Evolutionary conservation across 345 rosid genomes (phyloP).

Genomic region (Lepidium aucheri): DNA sequence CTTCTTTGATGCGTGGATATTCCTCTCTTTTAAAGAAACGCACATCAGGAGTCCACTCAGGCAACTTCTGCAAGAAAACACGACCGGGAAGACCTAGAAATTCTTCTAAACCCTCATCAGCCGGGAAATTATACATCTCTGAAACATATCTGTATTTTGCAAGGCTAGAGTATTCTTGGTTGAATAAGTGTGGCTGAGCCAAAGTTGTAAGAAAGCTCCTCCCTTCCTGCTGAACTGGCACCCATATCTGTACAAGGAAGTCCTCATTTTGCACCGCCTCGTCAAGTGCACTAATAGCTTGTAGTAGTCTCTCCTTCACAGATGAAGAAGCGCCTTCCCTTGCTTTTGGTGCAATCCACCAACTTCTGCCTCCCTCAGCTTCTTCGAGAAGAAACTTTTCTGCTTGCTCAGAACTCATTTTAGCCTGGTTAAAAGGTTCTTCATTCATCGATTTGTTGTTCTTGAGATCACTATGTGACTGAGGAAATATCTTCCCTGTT

Average conservation of each 20-base stretch:
- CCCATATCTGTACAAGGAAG: conserved; percentile 80
- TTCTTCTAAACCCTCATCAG: conserved; percentile 58
- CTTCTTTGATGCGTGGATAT: conserved; percentile 62
- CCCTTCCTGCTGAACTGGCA: conserved; percentile 60
- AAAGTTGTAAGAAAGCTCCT: conserved; percentile 62
- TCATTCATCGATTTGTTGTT: conserved; percentile 18
- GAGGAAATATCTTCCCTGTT: conserved; percentile 15
- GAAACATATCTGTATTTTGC: conserved; percentile 62
- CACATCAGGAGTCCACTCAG: conserved; percentile 98
- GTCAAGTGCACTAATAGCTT: conserved; percentile 45
- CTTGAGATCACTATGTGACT: conserved; percentile 10
- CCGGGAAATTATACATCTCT: conserved; percentile 51
- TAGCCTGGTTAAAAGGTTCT: conserved; percentile 9
- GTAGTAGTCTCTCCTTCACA: conserved; percentile 50
- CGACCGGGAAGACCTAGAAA: conserved; percentile 72
- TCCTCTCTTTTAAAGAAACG: conserved; percentile 62
- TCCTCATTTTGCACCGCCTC: conserved; percentile 46
- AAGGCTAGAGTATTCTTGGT: conserved; percentile 51
- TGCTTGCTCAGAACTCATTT: conserved; percentile 21
- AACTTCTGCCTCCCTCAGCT: conserved; percentile 40
- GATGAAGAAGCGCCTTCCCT: conserved; percentile 30
- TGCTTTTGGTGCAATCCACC: conserved; percentile 61
- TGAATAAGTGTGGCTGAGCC: conserved; percentile 61
- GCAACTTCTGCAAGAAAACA: conserved; percentile 63
- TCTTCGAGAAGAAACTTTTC: conserved; percentile 32